Base-by-base conservation (phyloP, 2,329 filamentous ascomycete species). In the Cladophialophora exuberans region DNA sequence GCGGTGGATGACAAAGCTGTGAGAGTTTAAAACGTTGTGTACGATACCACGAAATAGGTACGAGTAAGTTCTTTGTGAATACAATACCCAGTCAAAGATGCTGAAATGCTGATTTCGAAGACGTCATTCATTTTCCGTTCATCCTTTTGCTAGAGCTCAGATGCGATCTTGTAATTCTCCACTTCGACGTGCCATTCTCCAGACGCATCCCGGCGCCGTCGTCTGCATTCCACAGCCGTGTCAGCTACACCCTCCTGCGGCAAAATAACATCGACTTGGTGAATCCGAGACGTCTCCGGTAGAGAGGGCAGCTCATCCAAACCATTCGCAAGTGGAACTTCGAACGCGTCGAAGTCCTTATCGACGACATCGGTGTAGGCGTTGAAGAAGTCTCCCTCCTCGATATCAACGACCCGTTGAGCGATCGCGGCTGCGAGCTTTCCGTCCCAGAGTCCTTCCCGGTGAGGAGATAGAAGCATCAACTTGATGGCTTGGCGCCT, bases 391-490 rank as follows among this genome's bases (percentile, higher is more conserved):
- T 26, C 47, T 9, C 22, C 42, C 30, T 60, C 54, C 39, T 60
- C 57, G 48, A 57, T 31, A 13, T 38, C 44, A 4, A 65, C 54
- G 13, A 65, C 39, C 31, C 57, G 9, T n/a, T 33, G 2, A 2
- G 56, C 64, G 36, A 66, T 55, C 5, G 22, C 23, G 11, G 53
- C 54, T 7, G 59, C 49, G 3, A 64, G 33, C 11, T 26, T 15
- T 10, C 56, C 46, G 44, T 63, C 58, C 63, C 64, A 66, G 9
- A 61, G 52, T 5, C 63, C 64, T 35, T 66, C 64, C 30, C 54
- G 54, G 39, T 64, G 61, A 5, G 56, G 54, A 10, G 51, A 42
- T 7, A 31, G 17, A 10, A 49, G 17, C 2, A 66, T 36, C 20
- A 64, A 15, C 22, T 52, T 48, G 22, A 63, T 54, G 2, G 67